Percentiles rank a stretch among this genome's conserved stretches.
phyloP scores from a whole-genome alignment of 352 stramenopile genomes.

The Phytophthora sp. region DNA sequence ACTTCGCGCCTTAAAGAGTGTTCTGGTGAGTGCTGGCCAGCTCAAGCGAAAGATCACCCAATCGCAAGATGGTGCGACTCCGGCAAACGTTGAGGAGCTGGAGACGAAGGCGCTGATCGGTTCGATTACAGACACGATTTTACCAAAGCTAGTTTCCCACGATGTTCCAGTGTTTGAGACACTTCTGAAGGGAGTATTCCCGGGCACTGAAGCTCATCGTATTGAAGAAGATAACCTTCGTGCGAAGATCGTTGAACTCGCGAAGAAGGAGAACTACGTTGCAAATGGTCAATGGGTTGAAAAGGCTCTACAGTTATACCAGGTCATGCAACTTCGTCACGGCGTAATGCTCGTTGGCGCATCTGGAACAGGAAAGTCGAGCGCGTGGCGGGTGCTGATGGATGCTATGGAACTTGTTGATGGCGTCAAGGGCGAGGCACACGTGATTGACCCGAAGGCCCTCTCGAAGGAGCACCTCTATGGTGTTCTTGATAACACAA shows the following conservation, averaged over 20 bases:
- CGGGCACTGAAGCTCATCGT: conserved; percentile 84
- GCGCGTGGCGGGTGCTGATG: conserved; percentile 94
- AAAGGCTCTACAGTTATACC: conserved; percentile 99
- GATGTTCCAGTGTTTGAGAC: conserved; percentile 97
- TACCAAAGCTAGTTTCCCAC: conserved; percentile 98
- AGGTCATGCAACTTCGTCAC: conserved; percentile 97
- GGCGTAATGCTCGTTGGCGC: conserved; percentile 99
- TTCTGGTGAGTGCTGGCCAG: conserved; percentile 98
- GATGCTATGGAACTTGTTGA: conserved; percentile 95
- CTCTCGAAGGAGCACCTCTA: conserved; percentile 99
- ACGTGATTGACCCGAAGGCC: conserved; percentile 99
- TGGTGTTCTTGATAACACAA: conserved; percentile 99
- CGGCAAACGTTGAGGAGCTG: conserved; percentile 67
- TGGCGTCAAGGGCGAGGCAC: conserved; percentile 96
- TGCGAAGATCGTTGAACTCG: conserved; percentile 92
- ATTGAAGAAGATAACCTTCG: conserved; percentile 91
- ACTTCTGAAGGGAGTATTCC: conserved; percentile 98
- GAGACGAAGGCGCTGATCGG: conserved; percentile 96
- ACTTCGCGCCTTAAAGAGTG: conserved; percentile 98
- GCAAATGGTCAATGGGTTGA: conserved; percentile 94
- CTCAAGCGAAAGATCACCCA: conserved; percentile 95
- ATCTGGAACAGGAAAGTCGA: conserved; percentile 96
- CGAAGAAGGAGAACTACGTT: conserved; percentile 88
- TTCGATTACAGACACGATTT: conserved; percentile 98
- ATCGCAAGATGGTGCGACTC: conserved; percentile 37